A percentile compares a stretch with the other conserved stretches of the same genome.
These are phyloP conservation scores for Saussurea involucrata DNA, from an alignment of 129 eudicot species.

Conservation along the genomic window DNA sequence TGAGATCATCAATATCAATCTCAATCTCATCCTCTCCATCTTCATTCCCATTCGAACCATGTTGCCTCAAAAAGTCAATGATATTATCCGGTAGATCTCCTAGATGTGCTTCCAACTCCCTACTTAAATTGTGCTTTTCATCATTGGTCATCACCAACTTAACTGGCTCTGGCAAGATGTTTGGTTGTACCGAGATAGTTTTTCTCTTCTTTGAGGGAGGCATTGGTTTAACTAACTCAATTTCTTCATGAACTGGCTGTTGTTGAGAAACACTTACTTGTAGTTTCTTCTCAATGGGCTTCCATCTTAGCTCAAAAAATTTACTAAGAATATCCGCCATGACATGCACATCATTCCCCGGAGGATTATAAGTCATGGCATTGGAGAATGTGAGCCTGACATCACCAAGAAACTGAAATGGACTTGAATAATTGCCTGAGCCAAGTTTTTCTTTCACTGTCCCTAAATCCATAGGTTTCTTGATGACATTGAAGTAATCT, in stretches of 20 bases:
- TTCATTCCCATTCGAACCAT: constrained; percentile 44
- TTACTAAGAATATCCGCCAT: constrained; percentile 66
- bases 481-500: constrained; percentile 66
- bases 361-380: constrained; percentile 84
- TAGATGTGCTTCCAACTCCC: constrained; percentile 46
- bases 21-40: constrained; percentile 78
- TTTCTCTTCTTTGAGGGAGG: constrained; percentile 61
- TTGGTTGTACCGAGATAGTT: constrained; percentile 26
- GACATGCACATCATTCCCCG: constrained; percentile 58
- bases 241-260: constrained; percentile 32
- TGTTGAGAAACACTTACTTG: constrained; percentile 22
- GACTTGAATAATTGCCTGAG: constrained; percentile 41
- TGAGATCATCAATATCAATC: constrained; percentile 67
- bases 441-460: constrained; percentile 58
- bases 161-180: constrained; percentile 34
- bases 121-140: constrained; percentile 51
- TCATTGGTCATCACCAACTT: constrained; percentile 54
- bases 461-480: constrained; percentile 85
- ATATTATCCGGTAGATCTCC: constrained; percentile 61
- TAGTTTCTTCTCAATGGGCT: constrained; percentile 60
- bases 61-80: constrained; percentile 50
- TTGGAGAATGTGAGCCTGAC: constrained; percentile 75
- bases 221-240: constrained; percentile 37
- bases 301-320: constrained; percentile 66
- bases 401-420: constrained; percentile 64